phyloP scores from a whole-genome alignment of 2,329 filamentous ascomycete genomes.

The Neofusicoccum laricinum region DNA sequence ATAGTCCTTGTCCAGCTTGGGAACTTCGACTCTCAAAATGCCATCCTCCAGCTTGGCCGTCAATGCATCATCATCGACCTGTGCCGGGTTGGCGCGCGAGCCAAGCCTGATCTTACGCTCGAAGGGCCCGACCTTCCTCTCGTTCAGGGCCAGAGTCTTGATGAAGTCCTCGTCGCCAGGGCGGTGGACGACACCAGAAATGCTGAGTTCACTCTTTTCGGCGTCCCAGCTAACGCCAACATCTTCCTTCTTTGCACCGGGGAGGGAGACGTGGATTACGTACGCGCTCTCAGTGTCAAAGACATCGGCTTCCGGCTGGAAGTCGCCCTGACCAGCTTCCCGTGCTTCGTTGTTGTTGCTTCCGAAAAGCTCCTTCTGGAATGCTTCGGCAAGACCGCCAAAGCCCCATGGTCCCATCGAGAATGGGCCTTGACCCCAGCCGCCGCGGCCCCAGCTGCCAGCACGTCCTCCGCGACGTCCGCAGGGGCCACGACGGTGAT shows the following conservation, averaged over 20 bases:
- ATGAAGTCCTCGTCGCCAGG: slow-evolving; percentile 68
- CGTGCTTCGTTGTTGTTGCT: slow-evolving; percentile 21
- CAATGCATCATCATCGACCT: slow-evolving; percentile 66
- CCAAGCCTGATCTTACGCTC: slow-evolving; percentile 66
- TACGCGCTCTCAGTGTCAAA: slow-evolving; percentile 64
- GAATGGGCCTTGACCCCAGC: slow-evolving; percentile 28
- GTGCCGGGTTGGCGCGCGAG: slow-evolving; percentile 53
- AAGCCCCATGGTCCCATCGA: slow-evolving; percentile 25
- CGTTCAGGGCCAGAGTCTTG: slow-evolving; percentile 59
- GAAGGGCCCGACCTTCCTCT: slow-evolving; percentile 72
- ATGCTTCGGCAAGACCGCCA: slow-evolving; percentile 25
- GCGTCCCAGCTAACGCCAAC: slow-evolving; percentile 73
- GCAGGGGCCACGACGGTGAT: background rate
- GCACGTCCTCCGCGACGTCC: slow-evolving; percentile 13
- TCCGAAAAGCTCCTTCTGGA: slow-evolving; percentile 35
- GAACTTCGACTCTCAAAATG: slow-evolving; percentile 71
- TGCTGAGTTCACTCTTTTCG: slow-evolving; percentile 61
- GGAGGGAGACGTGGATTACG: slow-evolving; percentile 69
- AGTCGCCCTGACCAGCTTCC: slow-evolving; percentile 36
- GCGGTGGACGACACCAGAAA: slow-evolving; percentile 71
- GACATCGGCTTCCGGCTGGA: slow-evolving; percentile 68
- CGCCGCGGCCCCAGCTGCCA: slow-evolving; percentile 18
- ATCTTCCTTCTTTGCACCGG: slow-evolving; percentile 77
- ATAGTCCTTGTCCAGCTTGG: slow-evolving; percentile 68
- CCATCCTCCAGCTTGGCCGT: slow-evolving; percentile 77